Evolutionary conservation across 768 basidiomycete genomes (phyloP).

Genomic region (Sarcomyxa edulis): DNA sequence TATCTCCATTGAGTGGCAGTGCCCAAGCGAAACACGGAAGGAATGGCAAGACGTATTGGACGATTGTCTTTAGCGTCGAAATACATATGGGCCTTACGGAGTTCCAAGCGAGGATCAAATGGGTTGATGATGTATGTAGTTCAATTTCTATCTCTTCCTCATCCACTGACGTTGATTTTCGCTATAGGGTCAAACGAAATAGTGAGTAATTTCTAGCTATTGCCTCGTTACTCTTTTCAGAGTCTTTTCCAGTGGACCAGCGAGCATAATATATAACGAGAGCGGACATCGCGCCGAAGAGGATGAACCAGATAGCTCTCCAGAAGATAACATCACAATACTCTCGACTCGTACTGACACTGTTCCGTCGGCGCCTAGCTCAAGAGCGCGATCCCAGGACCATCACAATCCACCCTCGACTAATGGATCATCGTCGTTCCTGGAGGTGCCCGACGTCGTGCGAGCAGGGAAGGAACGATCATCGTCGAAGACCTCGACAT

Average conservation of each 20-base stretch:
- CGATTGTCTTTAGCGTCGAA: constrained; percentile 78
- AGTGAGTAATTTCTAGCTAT: constrained; percentile 39
- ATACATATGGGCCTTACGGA: constrained; percentile 82
- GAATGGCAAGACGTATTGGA: constrained; percentile 73
- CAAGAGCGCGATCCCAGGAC: constrained; percentile 51
- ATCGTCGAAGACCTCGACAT: constrained; percentile 6
- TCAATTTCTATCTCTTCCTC: not conserved
- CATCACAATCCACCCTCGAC: constrained; percentile 23
- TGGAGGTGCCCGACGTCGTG: constrained; percentile 1
- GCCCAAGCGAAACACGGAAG: constrained; percentile 62
- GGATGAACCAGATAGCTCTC: constrained; percentile 60
- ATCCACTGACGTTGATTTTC: constrained; percentile 3
- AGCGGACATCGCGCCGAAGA: constrained; percentile 70
- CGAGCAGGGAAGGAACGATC: constrained; percentile 8
- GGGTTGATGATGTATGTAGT: constrained; percentile 67
- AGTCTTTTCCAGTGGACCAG: constrained; percentile 54
- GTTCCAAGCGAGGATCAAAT: constrained; percentile 78
- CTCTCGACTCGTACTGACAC: constrained; percentile 35
- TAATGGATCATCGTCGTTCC: constrained; percentile 14
- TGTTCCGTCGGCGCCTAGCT: constrained; percentile 39
- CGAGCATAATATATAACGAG: constrained; percentile 79
- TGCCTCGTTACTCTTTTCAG: not conserved
- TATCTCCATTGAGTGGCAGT: constrained; percentile 67
- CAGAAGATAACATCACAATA: constrained; percentile 55
- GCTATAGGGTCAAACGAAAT: constrained; percentile 61